Evolutionary conservation across 345 rosid genomes (phyloP), one percentile per base, ranked within the genome.

Genomic region (Turritis glabra): DNA sequence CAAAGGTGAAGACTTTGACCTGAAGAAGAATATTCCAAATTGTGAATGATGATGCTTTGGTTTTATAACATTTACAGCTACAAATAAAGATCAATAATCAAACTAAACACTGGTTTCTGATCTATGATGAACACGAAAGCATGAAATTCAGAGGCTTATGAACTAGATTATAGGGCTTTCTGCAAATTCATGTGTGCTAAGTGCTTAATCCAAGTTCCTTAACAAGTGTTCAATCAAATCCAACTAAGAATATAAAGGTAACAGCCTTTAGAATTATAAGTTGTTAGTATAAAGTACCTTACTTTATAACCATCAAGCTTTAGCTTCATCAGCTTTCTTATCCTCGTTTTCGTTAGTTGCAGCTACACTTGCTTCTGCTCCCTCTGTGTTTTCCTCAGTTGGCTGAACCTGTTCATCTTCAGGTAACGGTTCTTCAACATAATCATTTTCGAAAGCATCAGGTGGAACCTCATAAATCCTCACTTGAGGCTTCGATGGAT

Each of bases 381-480:
- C 88, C 57, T 81, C 91, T 48, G 79, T 68, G 77, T 77, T 90
- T 75, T 89, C 96, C 4, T 66, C 81, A 19, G 90, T 86, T 11
- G 96, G 97, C 73, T 96, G 98, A 38, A 76, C 80, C 66, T 76
- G 80, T 46, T 76, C 80, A 43, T 76, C 80, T 54, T 76, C 80
- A 62, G 75, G 98, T 77, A 96, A 77, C 5, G 99, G 97, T 79
- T 96, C 99, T 77, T 90, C 98, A 50, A 90, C 93, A 19, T 92
- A 96, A 81, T 96, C 97, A 77, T 96, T 96, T 89, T 96, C 99
- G 40, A 96, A 96, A 3, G 98, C 98, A 87, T 96, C 99, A 1
- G 90, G 86, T 0, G 99, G 98, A 85, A 96, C 98, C 85, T 96
- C 98, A 56, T 92, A 92, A 33, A 96, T 96, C 82, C 99, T 81